Evolutionary conservation across 495 filamentous ascomycete species (phyloP), one percentile per base, ranked within the genome.

Genomic region (Neurospora africana): DNA sequence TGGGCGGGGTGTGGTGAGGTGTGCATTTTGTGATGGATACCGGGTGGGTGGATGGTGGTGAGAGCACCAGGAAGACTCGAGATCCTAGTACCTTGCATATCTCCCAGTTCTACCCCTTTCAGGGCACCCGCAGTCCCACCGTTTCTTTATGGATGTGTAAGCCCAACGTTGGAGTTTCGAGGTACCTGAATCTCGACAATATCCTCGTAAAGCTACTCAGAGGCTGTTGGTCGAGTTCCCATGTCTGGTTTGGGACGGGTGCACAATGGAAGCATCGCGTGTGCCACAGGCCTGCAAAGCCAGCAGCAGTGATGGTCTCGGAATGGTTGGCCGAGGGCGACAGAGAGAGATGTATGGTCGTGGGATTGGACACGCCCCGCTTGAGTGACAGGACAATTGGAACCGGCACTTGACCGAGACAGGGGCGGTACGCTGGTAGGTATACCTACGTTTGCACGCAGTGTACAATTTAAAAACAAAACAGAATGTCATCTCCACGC

Each of bases 391-490:
- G 68, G 40, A 73, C 27, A 65, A 47, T 43, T 36, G 68, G 35
- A 36, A 27, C 15, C 53, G 53, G 53, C 27, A 65, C 53, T 65
- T 65, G 17, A n/a, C 73, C 41, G 43, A 75, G 74, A 72, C 75
- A 74, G 71, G 76, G 73, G 58, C 39, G 30, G 71, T 73, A 76
- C 72, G 44, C 39, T 40, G 43, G 67, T 70, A 44, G 73, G 61
- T 75, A 9, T 17, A 44, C 35, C 21, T 53, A 23, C 27, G 38
- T 71, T 65, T 65, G 27, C 19, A 61, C 21, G 15, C 8, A 65
- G 53, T 65, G 27, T 17, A 33, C 53, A 33, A 65, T 65, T 58
- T 33, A 65, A 33, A 65, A 65, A 15, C 53, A 33, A 35, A 10
- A 5, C 23, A 27, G 23, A 30, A 33, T 9, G 53, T 17, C 2